Percentiles rank a stretch among this genome's conserved stretches.
phyloP scores from a whole-genome alignment of 495 filamentous ascomycete species.

The Articulospora tetracladia region DNA sequence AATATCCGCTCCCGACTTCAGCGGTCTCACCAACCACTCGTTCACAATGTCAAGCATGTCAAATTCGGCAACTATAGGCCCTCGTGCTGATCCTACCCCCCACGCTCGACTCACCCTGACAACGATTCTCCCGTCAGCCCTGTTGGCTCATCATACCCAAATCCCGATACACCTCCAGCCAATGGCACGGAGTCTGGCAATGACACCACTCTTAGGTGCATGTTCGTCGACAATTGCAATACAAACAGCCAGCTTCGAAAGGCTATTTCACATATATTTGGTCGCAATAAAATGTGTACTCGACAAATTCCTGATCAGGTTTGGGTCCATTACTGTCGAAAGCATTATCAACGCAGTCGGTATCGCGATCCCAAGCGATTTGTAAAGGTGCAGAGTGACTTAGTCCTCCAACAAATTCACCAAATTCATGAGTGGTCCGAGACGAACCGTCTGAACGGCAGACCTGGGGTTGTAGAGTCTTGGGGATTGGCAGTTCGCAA shows the following conservation, averaged over 20 bases:
- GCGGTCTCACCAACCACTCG: background rate
- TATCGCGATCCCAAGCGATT: slow-evolving; percentile 63
- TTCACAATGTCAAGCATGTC: slow-evolving; percentile 1
- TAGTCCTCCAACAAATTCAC: slow-evolving; percentile 54
- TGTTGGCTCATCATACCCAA: background rate
- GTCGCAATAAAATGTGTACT: slow-evolving; percentile 80
- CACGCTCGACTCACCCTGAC: slow-evolving; percentile 21
- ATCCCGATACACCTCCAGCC: slow-evolving; percentile 17
- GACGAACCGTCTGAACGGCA: slow-evolving; percentile 30
- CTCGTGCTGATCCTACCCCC: slow-evolving; percentile 23
- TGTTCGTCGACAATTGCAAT: slow-evolving; percentile 41
- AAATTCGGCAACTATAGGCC: slow-evolving; percentile 8
- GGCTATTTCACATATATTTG: slow-evolving; percentile 79
- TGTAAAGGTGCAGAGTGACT: slow-evolving; percentile 52
- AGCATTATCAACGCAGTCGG: slow-evolving; percentile 76
- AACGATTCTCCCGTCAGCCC: slow-evolving; percentile 15
- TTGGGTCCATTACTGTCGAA: slow-evolving; percentile 74
- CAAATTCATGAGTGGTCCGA: slow-evolving; percentile 58
- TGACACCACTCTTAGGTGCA: slow-evolving; percentile 20
- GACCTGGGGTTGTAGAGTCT: slow-evolving; percentile 39
- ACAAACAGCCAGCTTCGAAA: slow-evolving; percentile 58
- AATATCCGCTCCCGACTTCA: slow-evolving; percentile 34
- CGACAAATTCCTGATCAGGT: slow-evolving; percentile 57
- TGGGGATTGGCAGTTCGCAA: slow-evolving; percentile 49
- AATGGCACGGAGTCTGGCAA: background rate